phyloP scores from a whole-genome alignment of 768 basidiomycete genomes.

The Fomitopsis pulvina region DNA sequence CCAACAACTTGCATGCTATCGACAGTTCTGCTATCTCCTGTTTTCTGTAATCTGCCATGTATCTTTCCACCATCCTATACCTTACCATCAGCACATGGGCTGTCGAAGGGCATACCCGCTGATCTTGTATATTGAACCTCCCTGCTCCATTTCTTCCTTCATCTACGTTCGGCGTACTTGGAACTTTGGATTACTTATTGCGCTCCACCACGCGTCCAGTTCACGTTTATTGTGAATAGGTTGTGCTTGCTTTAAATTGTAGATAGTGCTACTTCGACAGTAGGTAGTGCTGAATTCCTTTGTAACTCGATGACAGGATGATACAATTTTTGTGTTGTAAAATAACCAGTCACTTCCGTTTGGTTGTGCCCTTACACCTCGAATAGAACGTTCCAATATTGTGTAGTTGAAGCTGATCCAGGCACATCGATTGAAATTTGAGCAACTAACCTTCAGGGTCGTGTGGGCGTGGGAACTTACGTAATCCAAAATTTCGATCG shows the following conservation, averaged over 20 bases:
- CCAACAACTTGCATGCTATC: neutral
- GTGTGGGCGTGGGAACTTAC: too few relatives aligned
- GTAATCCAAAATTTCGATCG: slow-evolving; percentile 15
- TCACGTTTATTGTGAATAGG: neutral
- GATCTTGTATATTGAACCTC: neutral
- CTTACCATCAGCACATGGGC: slow-evolving; percentile 4
- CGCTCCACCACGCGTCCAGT: neutral
- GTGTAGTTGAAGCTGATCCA: too few relatives aligned
- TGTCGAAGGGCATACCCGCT: slow-evolving; percentile 18
- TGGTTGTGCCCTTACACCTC: too few relatives aligned
- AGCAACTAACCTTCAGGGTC: too few relatives aligned
- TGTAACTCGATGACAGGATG: neutral
- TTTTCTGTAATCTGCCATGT: neutral
- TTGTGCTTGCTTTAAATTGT: neutral
- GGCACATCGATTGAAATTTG: too few relatives aligned
- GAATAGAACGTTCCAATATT: too few relatives aligned
- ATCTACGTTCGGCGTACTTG: neutral
- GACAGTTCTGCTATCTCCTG: slow-evolving; percentile 20
- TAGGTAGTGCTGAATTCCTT: neutral
- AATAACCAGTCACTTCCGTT: too few relatives aligned
- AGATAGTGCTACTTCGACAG: neutral
- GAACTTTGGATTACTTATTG: slow-evolving; percentile 5
- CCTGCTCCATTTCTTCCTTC: neutral
- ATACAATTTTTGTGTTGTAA: neutral
- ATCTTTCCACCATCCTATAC: neutral